Percentiles rank a stretch among this genome's conserved stretches.
phyloP scores from a whole-genome alignment of 2,329 filamentous ascomycete genomes.

The Aquanectria penicillioides region DNA sequence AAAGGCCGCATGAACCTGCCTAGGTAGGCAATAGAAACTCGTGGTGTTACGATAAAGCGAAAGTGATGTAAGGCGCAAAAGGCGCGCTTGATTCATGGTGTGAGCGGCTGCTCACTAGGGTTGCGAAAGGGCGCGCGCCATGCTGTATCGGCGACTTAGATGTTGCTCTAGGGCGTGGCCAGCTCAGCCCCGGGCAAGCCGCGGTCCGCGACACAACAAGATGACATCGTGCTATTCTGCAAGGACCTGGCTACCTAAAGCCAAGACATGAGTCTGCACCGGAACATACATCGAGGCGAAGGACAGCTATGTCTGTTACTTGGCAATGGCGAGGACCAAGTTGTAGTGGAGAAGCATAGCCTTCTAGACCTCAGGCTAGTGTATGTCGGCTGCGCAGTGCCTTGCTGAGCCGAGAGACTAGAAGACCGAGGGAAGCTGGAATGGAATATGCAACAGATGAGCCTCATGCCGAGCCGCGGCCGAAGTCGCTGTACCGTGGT shows the following conservation, averaged over 20 bases:
- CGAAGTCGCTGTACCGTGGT: slow-evolving; percentile 5
- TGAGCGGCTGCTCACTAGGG: neutral
- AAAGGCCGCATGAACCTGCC: neutral
- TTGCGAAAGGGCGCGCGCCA: neutral
- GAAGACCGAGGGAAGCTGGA: slow-evolving; percentile 27
- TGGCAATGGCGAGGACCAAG: too few relatives aligned
- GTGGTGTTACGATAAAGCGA: neutral
- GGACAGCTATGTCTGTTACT: too few relatives aligned
- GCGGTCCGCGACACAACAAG: neutral
- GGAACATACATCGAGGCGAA: too few relatives aligned
- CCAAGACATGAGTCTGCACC: neutral
- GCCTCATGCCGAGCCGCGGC: slow-evolving; percentile 18
- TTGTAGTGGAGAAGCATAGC: slow-evolving; percentile 1
- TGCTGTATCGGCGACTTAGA: neutral
- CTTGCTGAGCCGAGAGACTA: slow-evolving; percentile 27
- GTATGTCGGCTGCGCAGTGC: slow-evolving; percentile 20
- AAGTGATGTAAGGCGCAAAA: neutral
- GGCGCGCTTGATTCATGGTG: neutral
- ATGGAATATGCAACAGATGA: slow-evolving; percentile 25
- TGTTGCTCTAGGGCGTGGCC: too few relatives aligned
- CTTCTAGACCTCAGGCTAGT: slow-evolving; percentile 22
- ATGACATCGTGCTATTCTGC: neutral
- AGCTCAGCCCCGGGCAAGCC: neutral
- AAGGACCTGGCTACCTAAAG: neutral
- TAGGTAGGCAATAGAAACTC: neutral